Base-by-base conservation (phyloP, 106 monocot species). In the Dioscorea alata region DNA sequence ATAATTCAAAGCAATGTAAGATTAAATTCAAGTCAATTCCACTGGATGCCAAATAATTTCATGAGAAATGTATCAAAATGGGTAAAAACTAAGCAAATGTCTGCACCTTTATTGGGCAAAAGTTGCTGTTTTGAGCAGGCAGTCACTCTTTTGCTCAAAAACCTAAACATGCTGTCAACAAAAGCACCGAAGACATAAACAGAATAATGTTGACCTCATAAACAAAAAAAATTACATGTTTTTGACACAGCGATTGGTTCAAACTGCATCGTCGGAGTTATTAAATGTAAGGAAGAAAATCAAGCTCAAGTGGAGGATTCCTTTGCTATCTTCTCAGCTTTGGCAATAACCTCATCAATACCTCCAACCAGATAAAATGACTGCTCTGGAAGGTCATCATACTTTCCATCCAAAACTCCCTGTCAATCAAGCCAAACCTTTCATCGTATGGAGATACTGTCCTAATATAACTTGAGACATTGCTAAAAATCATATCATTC, bases 291-390 rank as follows among this genome's bases (percentile, higher is more conserved):
- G 54, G 61, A 13, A 65, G 28, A 52, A 59, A 51, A 32, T 4
- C 23, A 33, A 13, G 19, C 33, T 69, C 57, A 89, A 14, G 79
- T 13, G 14, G 79, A 63, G 51, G 52, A 61, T 8, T 85, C 85
- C 80, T 89, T 89, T 49, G 89, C 77, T 31, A 89, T 89, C 69
- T 85, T 89, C 51, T 89, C 89, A 49, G 89, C 89, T 76, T 89
- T 89, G 2, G 85, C 82, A 65, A 89, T 85, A 28, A 89, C 89
- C 71, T 89, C 89, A 18, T 89, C 85, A 3, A 89, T 89, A 4
- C 89, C 89, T 71, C 89, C 89, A 68, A 89, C 89, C 85, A 89
- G 84, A 76, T 89, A 89, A 69, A 89, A 89, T 35, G 89, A 85
- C 48, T 89, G 89, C 74, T 89, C 89, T 0, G 85, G 61, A 42